Percentiles rank a stretch among this genome's conserved stretches.
These are phyloP conservation scores for Ustilago bromivora DNA, from an alignment of 1,284 basidiomycete species.

Conservation along the genomic window DNA sequence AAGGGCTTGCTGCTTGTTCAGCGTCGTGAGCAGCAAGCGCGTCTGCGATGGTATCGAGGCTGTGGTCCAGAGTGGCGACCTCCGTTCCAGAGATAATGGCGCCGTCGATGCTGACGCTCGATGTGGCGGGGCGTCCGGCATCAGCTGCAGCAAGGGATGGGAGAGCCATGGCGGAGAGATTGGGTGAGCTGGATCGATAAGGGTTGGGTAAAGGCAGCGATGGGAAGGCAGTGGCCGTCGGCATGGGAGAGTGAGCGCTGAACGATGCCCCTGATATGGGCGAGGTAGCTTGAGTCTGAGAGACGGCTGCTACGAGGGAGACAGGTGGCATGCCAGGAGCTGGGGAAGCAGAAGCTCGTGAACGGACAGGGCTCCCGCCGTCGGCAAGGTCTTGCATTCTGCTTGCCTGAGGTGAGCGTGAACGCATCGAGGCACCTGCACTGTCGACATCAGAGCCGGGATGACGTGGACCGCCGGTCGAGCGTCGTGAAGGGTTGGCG, in stretches of 20 bases:
- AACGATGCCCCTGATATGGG: constrained; percentile 9
- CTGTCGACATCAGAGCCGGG: constrained; percentile 50
- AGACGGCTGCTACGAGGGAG: constrained; percentile 39
- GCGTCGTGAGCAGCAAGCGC: constrained; percentile 51
- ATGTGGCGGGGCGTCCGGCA: constrained; percentile 45
- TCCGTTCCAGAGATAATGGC: constrained; percentile 63
- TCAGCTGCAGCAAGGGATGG: constrained; percentile 41
- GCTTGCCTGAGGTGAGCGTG: constrained; percentile 46
- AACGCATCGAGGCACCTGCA: constrained; percentile 38
- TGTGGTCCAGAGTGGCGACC: constrained; percentile 56
- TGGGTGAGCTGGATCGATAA: constrained; percentile 56
- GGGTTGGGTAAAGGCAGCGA: constrained; percentile 62
- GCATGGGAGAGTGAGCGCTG: constrained; percentile 34
- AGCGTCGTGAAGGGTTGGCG: constrained; percentile 13
- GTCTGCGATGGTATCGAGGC: constrained; percentile 62
- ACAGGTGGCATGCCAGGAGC: constrained; percentile 28
- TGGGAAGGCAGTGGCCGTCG: constrained; percentile 57
- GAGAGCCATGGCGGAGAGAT: constrained; percentile 46
- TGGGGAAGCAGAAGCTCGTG: constrained; percentile 38
- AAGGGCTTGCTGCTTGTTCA: constrained; percentile 51
- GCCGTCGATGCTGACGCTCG: constrained; percentile 67
- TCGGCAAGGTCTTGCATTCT: constrained; percentile 28
- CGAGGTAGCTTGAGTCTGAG: constrained; percentile 25
- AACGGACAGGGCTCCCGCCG: constrained; percentile 42
- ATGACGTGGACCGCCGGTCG: constrained; percentile 24